Evolutionary conservation across 257 asterid genomes (phyloP), one percentile per base, ranked within the genome.

Genomic region (Fraxinus cuspidata): DNA sequence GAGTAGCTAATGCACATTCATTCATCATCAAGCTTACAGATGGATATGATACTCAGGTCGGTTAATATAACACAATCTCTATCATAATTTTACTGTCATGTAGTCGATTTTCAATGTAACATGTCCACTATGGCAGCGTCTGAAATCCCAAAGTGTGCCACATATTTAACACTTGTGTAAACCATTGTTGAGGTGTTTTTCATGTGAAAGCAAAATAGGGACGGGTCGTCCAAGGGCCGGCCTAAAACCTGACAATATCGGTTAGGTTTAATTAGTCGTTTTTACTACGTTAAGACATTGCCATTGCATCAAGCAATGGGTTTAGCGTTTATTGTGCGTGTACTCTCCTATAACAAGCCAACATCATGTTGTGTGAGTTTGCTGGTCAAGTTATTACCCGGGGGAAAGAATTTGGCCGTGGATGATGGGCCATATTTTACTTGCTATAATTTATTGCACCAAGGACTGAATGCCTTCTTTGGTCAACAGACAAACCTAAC

Each of bases 21-120:
- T 88, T 88, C 84, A 79, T 92, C 27, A 88, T 89, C 83, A 92
- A 92, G 80, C 88, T 77, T 60, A 85, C 91, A 18, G 88, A 85
- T 72, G 91, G 91, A 18, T 87, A 83, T 53, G 91, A 87, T 74
- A 85, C 89, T 81, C 91, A 85, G 89, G 89, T 87, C 65, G 51
- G 84, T 2, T 10, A 70, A 51, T 32, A 5, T 9, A 23, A 7
- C 67, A 49, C 23, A 29, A 83, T 68, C 25, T 32, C 27, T 18
- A 5, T 49, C 23, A 49, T 16, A 49, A 49, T 49, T 7, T 18
- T 18, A 53, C 23, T 53, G 64, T n/a, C 64, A 19, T 42, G 32
- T 67, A 37, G 12, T 68, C 68, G 29, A 37, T 38, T 72, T 51
- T 10, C 69, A 71, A 69, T 3, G 12, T 31, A 65, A 63, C 63